phyloP scores from a whole-genome alignment of 1,139 yeast genomes.

The Kodamaea derodonti region DNA sequence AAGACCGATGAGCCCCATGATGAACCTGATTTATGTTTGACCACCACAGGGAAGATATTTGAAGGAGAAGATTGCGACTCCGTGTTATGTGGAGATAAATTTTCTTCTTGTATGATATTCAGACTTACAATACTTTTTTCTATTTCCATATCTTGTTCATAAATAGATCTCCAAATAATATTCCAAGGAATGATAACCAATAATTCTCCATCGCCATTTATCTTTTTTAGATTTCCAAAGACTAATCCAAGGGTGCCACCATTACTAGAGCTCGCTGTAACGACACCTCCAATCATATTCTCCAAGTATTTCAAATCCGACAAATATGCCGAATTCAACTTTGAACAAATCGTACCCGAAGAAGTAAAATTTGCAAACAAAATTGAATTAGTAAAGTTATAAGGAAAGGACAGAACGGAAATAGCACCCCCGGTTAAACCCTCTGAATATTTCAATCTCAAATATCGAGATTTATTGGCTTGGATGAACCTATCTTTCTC shows the following conservation, averaged over 20 bases:
- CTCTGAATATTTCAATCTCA: conserved; percentile 1
- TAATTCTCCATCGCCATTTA: conserved; percentile 61
- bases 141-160: background rate
- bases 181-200: conserved; percentile 50
- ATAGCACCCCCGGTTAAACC: conserved; percentile 13
- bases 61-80: background rate
- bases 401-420: conserved; percentile 45
- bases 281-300: conserved; percentile 63
- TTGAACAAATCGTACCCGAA: conserved; percentile 43
- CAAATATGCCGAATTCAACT: conserved; percentile 30
- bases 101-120: background rate
- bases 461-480: conserved; percentile 5
- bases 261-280: conserved; percentile 10
- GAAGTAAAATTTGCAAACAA: conserved; percentile 48
- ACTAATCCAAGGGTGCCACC: conserved; percentile 46
- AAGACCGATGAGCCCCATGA: conserved; percentile 39
- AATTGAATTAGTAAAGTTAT: conserved; percentile 55
- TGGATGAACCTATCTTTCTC: conserved; percentile 4
- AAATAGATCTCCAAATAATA: conserved; percentile 14
- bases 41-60: conserved; percentile 12
- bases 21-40: conserved; percentile 4
- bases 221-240: conserved; percentile 46
- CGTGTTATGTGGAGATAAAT: background rate
- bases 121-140: background rate
- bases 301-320: conserved; percentile 58